A percentile compares a stretch with the other conserved stretches of the same genome.
These are phyloP conservation scores for Gloeostereum incarnatum DNA, from an alignment of 768 basidiomycete genomes.

Conservation along the genomic window DNA sequence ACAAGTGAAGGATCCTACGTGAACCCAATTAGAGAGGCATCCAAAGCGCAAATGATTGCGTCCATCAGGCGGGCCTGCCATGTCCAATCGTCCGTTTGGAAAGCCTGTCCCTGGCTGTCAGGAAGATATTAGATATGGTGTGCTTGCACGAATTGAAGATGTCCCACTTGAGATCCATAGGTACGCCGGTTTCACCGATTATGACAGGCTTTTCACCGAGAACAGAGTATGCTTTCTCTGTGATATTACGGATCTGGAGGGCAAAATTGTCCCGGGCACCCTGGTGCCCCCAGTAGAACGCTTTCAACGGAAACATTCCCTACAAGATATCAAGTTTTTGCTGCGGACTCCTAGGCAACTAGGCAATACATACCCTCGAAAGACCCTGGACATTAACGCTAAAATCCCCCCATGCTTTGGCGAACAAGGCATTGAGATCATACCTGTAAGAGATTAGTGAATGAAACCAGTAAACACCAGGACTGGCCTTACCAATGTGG, in stretches of 20 bases:
- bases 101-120: constrained; percentile 58
- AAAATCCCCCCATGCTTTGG: constrained; percentile 77
- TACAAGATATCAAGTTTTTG: constrained; percentile 20
- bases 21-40: constrained; percentile 70
- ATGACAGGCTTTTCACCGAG: constrained; percentile 80
- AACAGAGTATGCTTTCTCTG: constrained; percentile 54
- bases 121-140: background rate
- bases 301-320: constrained; percentile 79
- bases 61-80: constrained; percentile 96
- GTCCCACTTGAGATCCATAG: constrained; percentile 94
- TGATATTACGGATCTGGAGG: constrained; percentile 73
- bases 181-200: constrained; percentile 90
- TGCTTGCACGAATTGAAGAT: background rate
- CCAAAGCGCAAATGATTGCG: constrained; percentile 77
- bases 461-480: constrained; percentile 23
- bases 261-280: constrained; percentile 78
- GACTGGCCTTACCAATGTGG: constrained; percentile 59
- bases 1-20: constrained; percentile 48
- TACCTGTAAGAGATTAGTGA: constrained; percentile 45
- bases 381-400: constrained; percentile 91
- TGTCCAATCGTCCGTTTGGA: constrained; percentile 60
- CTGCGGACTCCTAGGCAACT: background rate
- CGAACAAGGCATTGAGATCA: constrained; percentile 83
- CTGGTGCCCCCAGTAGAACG: constrained; percentile 83
- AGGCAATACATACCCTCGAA: constrained; percentile 46